Evolutionary conservation across 805 yeast species (phyloP), one percentile per base, ranked within the genome.

Genomic region (Candida dajiaensis): DNA sequence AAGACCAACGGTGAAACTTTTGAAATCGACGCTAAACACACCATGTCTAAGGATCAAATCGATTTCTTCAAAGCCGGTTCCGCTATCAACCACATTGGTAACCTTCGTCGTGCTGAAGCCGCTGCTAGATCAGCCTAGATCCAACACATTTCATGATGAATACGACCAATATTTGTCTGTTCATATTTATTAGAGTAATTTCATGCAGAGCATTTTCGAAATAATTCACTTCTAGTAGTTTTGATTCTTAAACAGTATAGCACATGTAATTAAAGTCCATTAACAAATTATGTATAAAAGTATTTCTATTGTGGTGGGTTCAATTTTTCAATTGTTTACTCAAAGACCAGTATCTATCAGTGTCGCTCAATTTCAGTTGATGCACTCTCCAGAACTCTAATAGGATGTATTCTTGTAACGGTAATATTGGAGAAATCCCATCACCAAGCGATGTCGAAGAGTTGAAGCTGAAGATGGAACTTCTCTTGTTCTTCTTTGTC

Each of bases 21-120:
- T 54, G 80, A 76, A 46, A 81, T 94, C 53, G 74, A 78, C 55
- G 79, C 94, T 58, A 89, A 83, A 68, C 99, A 94, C 69, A 92
- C 98, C 42, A 90, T 94, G 98, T 89, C 97, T 19, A 80, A 80
- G 65, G 99, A 94, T 68, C 99, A 94, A 74, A 74, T 94, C 45
- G 95, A 86, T 53, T 94, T 92, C 71, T 94, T 94, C 80, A 89
- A 83, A 67, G 97, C 97, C 35, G 99, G 99, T 45, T 86, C 96
- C 46, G 99, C 99, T 28, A 89, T 94, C 63, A 94, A 94, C 69
- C 80, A 80, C 69, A 94, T 94, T 63, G 92, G 95, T 55, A 75
- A 79, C 57, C 66, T 70, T 64, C 69, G 71, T 51, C 69, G 69
- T 61, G 61, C 63, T 23, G 60, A 57, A 41, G 58, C 58, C 42